A percentile compares a stretch with the other conserved stretches of the same genome.
phyloP scores from a whole-genome alignment of 768 basidiomycete species.

The Trametes gibbosa region DNA sequence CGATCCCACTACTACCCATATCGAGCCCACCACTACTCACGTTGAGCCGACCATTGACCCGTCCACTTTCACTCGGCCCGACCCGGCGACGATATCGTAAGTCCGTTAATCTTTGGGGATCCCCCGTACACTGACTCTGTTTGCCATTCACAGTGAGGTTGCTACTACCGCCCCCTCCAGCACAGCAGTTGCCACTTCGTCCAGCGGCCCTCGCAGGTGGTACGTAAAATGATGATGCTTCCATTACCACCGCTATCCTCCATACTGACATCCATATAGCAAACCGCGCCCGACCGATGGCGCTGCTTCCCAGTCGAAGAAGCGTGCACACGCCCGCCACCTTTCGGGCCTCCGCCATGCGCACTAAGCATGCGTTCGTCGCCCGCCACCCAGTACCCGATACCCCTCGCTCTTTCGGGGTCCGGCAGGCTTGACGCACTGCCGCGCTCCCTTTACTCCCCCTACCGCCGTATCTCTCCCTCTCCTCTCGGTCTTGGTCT shows the following conservation, averaged over 20 bases:
- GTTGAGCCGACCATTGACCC: not conserved
- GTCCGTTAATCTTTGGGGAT: no score
- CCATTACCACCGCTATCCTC: not conserved
- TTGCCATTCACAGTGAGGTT: not conserved
- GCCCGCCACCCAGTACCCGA: not conserved
- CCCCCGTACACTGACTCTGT: not conserved
- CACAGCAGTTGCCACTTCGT: not conserved
- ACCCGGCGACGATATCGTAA: not conserved
- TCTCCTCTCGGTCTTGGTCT: not conserved
- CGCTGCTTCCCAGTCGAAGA: not conserved
- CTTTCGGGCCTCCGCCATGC: slow-evolving; percentile 5
- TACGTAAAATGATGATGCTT: not conserved
- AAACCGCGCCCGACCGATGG: not conserved
- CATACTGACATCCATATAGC: not conserved
- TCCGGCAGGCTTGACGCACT: slow-evolving; percentile 11
- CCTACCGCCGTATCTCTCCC: not conserved
- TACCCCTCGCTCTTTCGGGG: slow-evolving; percentile 1
- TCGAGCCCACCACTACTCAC: not conserved
- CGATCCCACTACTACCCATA: not conserved
- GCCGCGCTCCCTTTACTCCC: not conserved
- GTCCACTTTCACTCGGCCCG: not conserved
- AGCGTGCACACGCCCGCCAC: slow-evolving; percentile 17
- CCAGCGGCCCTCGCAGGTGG: not conserved
- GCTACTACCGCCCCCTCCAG: not conserved
- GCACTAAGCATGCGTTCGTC: not conserved